Evolutionary conservation across 768 basidiomycete species (phyloP).

Genomic region (Hygrophoropsis aurantiaca): DNA sequence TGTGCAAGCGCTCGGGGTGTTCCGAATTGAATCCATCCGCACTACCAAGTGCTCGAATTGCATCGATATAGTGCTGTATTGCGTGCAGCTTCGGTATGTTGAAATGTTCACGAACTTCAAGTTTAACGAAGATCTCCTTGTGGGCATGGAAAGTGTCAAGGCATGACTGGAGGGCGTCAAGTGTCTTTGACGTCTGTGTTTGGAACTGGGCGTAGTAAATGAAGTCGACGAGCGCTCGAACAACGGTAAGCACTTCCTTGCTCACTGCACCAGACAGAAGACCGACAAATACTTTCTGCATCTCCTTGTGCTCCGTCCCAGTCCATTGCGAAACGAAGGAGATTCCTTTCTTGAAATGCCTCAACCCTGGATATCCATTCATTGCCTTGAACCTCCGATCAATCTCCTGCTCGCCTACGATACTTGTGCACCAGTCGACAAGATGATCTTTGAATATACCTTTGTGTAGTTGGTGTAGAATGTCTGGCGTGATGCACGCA

Average conservation of each 20-base stretch:
- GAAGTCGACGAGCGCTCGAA: constrained; percentile 23
- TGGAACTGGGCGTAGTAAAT: constrained; percentile 27
- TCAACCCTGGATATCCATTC: constrained; percentile 5
- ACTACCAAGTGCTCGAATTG: constrained; percentile 5
- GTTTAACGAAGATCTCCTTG: constrained; percentile 14
- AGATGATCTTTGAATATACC: constrained; percentile 46
- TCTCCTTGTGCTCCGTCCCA: constrained; percentile 7
- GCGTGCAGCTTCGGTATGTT: constrained; percentile 31
- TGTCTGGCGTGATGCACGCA: constrained; percentile 32
- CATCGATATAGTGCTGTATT: constrained; percentile 8
- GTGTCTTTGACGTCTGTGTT: constrained; percentile 8
- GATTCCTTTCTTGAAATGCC: constrained; percentile 9
- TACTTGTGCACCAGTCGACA: constrained; percentile 32
- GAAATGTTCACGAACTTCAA: constrained; percentile 13
- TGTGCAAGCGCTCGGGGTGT: constrained; percentile 20
- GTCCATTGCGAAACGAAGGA: constrained; percentile 6
- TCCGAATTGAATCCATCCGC: constrained; percentile 16
- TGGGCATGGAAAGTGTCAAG: constrained; percentile 15
- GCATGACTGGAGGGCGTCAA: constrained; percentile 11
- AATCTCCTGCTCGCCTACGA: constrained; percentile 8
- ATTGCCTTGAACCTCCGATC: constrained; percentile 11
- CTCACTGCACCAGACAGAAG: background rate
- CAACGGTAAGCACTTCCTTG: background rate
- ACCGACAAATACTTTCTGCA: constrained; percentile 14
- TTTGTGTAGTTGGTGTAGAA: constrained; percentile 48